These are phyloP conservation scores for Schizopora paradoxa DNA, from an alignment of 1,284 basidiomycete species.

Conservation along the genomic window DNA sequence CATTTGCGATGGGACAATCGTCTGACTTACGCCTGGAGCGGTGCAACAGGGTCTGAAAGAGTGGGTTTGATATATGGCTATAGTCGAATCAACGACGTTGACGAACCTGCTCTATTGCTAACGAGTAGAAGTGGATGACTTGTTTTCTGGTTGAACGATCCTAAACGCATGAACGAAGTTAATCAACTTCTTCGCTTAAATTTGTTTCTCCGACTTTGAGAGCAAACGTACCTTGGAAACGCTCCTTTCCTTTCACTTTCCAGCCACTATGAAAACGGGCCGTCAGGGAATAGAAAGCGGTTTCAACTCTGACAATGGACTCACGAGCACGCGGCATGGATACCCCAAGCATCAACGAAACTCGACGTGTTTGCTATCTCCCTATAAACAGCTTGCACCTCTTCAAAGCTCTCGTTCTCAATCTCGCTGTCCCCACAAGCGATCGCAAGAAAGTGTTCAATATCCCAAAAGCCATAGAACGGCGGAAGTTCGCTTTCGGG, in stretches of 20 bases:
- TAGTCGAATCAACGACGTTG: neutral
- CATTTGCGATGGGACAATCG: neutral
- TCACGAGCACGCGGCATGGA: slow-evolving; percentile 4
- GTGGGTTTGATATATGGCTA: neutral
- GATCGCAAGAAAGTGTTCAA: slow-evolving; percentile 1
- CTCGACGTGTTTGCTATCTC: slow-evolving; percentile 5
- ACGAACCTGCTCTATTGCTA: slow-evolving; percentile 8
- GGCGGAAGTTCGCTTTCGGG: neutral
- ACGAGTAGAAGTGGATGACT: slow-evolving; percentile 9
- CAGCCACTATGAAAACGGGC: slow-evolving; percentile 8
- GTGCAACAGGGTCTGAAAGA: slow-evolving; percentile 9
- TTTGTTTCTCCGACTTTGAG: too few species aligned
- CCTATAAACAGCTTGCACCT: slow-evolving; percentile 1
- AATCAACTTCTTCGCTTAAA: too few species aligned
- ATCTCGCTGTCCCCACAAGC: slow-evolving; percentile 8
- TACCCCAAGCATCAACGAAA: slow-evolving; percentile 4
- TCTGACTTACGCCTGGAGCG: neutral
- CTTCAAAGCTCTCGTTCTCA: neutral
- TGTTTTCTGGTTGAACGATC: slow-evolving; percentile 1
- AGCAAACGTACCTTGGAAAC: slow-evolving; percentile 7
- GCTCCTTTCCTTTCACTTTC: slow-evolving; percentile 12
- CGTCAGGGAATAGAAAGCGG: neutral
- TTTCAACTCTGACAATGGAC: neutral
- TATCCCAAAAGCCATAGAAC: neutral
- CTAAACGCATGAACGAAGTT: neutral